Base-by-base conservation (phyloP, 1,284 basidiomycete genomes). In the Gastroboletus turbinatus region DNA sequence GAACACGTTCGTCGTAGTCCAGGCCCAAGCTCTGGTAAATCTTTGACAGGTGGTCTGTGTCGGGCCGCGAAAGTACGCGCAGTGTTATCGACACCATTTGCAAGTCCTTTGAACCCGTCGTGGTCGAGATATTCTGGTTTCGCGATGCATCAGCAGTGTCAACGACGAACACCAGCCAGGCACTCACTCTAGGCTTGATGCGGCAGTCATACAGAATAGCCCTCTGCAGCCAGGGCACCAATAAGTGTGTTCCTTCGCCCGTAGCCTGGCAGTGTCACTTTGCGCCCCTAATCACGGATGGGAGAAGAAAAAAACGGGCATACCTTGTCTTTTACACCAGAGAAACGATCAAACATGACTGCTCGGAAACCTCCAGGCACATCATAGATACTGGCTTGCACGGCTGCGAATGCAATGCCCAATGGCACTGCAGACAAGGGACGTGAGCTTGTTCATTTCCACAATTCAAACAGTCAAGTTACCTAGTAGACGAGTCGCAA, bases 1-100 rank as follows among this genome's bases (percentile, higher is more conserved):
- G 77, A 2, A 97, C 94, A 67, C 95, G 86, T 78, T 99, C 96
- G 74, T 99, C 97, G 74, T 99, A 99, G 75, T 99, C 97, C 73
- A 90, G 75, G 52, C 96, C 96, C 48, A 99, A 82, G 63, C 82
- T 88, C 76, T 97, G 94, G 80, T 99, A 99, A 70, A 99, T 98
- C 76, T 87, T 92, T 33, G 96, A 73, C 25, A 99, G 82, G 72
- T 96, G 92, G 52, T 85, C 78, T 42, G 92, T 84, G 75, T 98
- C 95, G 23, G 96, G 97, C 56, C 95, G 82, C 35, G 94, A 97
- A 66, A 99, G 85, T 46, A 99, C 96, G 66, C 97, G 92, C 48
- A 99, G 84, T 2, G 96, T 98, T 56, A 99, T 87, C 40, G 95
- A 92, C 54, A 97, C 91, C 94, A 98, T 98, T 77, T 99, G 96